Evolutionary conservation across 306 rosid species (phyloP).

Genomic region (Lathyrus aphaca): DNA sequence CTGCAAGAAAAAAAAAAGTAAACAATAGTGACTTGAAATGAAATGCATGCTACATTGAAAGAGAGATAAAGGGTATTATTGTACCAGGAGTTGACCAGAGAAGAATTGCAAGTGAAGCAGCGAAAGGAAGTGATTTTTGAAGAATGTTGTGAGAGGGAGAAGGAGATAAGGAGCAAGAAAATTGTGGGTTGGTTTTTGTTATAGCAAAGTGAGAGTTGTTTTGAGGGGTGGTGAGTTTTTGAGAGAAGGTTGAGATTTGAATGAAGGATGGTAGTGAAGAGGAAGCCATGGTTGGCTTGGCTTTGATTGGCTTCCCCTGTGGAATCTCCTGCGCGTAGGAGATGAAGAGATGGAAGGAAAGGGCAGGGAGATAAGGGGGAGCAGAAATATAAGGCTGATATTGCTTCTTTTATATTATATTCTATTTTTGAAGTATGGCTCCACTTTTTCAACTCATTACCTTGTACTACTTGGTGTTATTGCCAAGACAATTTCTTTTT

Average conservation of each 20-base stretch:
- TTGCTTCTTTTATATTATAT: conserved; percentile 18
- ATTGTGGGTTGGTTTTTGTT: conserved; percentile 19
- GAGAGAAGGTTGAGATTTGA: conserved; percentile 32
- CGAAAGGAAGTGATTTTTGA: conserved; percentile 67
- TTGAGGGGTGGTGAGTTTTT: conserved; percentile 36
- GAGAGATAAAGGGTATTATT: neutral
- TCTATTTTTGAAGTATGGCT: no score
- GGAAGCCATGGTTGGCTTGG: conserved; percentile 60
- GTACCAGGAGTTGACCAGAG: conserved; percentile 74
- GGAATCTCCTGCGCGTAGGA: no score
- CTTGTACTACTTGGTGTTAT: no score
- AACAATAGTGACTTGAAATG: neutral
- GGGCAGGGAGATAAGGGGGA: conserved; percentile 38
- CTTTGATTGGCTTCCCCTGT: conserved; percentile 41
- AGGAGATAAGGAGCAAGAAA: conserved; percentile 42
- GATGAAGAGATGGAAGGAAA: neutral
- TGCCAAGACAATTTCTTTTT: no score
- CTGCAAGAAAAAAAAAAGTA: conserved; percentile 47
- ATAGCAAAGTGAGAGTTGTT: conserved; percentile 40
- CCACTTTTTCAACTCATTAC: no score
- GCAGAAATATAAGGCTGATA: conserved; percentile 40
- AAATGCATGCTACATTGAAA: neutral
- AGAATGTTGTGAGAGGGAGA: conserved; percentile 40
- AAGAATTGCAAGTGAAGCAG: conserved; percentile 75
- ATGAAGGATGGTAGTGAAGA: conserved; percentile 56